phyloP scores from a whole-genome alignment of 108 stramenopile genomes.

The Pseudonitzschia delicatissima region DNA sequence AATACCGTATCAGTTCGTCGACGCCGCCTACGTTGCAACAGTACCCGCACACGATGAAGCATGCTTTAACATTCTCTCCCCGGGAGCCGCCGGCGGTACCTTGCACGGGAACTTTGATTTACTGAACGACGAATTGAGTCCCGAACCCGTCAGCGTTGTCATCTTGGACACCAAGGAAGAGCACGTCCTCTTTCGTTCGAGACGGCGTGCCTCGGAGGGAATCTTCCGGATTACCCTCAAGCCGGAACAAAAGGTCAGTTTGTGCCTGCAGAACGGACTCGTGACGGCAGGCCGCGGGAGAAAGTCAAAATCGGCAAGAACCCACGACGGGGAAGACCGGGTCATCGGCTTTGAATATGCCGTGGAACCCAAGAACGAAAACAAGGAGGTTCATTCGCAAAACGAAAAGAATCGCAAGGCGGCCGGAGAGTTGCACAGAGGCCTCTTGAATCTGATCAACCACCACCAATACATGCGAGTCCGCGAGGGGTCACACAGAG shows the following conservation, averaged over 20 bases:
- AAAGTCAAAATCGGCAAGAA: neutral
- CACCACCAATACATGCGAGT: slow-evolving; percentile 64
- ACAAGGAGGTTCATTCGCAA: slow-evolving; percentile 14
- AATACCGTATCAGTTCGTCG: neutral
- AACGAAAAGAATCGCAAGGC: slow-evolving; percentile 8
- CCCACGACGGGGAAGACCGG: slow-evolving; percentile 16
- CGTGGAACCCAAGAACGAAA: slow-evolving; percentile 20
- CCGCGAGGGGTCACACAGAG: slow-evolving; percentile 54
- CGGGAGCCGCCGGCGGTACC: slow-evolving; percentile 9
- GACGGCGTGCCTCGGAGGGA: slow-evolving; percentile 22
- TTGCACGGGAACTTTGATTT: slow-evolving; percentile 31
- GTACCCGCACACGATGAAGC: slow-evolving; percentile 30
- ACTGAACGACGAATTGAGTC: slow-evolving; percentile 16
- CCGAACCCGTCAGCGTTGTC: slow-evolving; percentile 21
- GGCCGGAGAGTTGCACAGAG: slow-evolving; percentile 4
- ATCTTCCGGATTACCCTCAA: slow-evolving; percentile 22
- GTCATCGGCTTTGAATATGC: slow-evolving; percentile 22
- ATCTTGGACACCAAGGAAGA: slow-evolving; percentile 13
- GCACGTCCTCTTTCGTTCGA: slow-evolving; percentile 23
- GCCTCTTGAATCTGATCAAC: slow-evolving; percentile 24
- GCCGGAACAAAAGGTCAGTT: slow-evolving; percentile 15
- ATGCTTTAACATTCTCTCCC: slow-evolving; percentile 21
- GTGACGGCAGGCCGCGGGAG: slow-evolving; percentile 6
- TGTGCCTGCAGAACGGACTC: slow-evolving; percentile 36
- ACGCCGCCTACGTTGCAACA: slow-evolving; percentile 21